Conservation (phyloP, 805 yeast species). For the Metschnikowia gelsemii region DNA sequence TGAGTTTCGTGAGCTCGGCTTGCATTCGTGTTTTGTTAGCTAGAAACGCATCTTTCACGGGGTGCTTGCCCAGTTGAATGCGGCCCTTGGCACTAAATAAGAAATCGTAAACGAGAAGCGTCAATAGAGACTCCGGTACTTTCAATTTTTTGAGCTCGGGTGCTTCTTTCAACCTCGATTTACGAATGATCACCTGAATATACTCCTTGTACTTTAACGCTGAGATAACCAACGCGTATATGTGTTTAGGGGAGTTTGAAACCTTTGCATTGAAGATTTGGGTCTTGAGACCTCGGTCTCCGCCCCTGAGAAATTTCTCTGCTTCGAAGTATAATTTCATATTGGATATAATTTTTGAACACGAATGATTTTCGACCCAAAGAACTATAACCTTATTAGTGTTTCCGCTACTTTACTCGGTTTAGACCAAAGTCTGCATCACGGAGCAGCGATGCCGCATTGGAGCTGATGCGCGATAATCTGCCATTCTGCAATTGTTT, state of each 20-base stretch:
- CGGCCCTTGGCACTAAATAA: constrained; percentile 73
- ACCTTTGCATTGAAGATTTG: constrained; percentile 39
- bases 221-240: constrained; percentile 80
- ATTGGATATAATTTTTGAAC: neutral
- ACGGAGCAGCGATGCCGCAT: too few relatives aligned
- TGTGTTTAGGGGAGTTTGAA: constrained; percentile 69
- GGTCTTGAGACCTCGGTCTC: constrained; percentile 31
- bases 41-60: constrained; percentile 77
- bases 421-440: too few relatives aligned
- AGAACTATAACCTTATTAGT: too few relatives aligned
- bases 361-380: neutral
- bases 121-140: constrained; percentile 52
- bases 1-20: constrained; percentile 78
- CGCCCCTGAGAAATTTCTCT: constrained; percentile 35
- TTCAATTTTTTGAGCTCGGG: constrained; percentile 39
- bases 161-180: constrained; percentile 60
- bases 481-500: too few relatives aligned
- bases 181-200: constrained; percentile 60
- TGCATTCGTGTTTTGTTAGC: constrained; percentile 76
- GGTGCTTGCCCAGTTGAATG: constrained; percentile 85
- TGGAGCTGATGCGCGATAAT: too few relatives aligned
- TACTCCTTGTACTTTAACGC: constrained; percentile 70
- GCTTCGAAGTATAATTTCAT: constrained; percentile 48
- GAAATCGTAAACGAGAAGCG: constrained; percentile 78
- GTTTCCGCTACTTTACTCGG: too few relatives aligned